phyloP scores from a whole-genome alignment of 1,139 yeast genomes.

The Hansenula anomala region DNA sequence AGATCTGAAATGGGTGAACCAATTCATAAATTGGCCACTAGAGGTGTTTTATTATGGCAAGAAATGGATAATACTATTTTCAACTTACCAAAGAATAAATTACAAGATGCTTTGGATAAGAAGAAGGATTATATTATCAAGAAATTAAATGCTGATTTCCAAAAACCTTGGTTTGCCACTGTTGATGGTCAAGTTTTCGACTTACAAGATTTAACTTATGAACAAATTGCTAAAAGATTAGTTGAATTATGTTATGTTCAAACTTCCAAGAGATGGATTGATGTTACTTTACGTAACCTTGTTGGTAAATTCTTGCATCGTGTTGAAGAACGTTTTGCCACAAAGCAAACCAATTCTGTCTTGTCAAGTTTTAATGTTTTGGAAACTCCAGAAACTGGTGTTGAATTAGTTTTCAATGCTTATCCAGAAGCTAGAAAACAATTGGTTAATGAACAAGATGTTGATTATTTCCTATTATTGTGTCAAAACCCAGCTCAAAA shows the following conservation, averaged over 20 bases:
- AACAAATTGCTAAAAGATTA: slow-evolving; percentile 83
- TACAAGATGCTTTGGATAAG: slow-evolving; percentile 72
- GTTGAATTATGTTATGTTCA: slow-evolving; percentile 86
- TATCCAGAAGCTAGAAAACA: slow-evolving; percentile 76
- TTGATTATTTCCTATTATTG: slow-evolving; percentile 83
- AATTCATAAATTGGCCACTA: slow-evolving; percentile 95
- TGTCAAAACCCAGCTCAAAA: slow-evolving; percentile 85
- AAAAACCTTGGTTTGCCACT: slow-evolving; percentile 91
- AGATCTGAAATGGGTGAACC: slow-evolving; percentile 99
- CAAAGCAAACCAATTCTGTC: slow-evolving; percentile 51
- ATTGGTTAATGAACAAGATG: slow-evolving; percentile 91
- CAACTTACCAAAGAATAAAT: slow-evolving; percentile 84
- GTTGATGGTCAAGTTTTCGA: slow-evolving; percentile 74
- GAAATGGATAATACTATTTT: slow-evolving; percentile 94
- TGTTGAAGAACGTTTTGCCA: slow-evolving; percentile 92
- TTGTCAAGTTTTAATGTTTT: slow-evolving; percentile 71
- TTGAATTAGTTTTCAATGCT: slow-evolving; percentile 55
- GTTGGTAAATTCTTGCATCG: slow-evolving; percentile 86
- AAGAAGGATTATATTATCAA: slow-evolving; percentile 84
- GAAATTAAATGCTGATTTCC: slow-evolving; percentile 88
- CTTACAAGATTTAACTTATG: slow-evolving; percentile 91
- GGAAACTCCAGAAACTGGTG: slow-evolving; percentile 57
- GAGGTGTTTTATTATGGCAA: slow-evolving; percentile 96
- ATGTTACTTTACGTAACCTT: slow-evolving; percentile 77
- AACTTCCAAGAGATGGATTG: slow-evolving; percentile 85